Evolutionary conservation across 768 basidiomycete genomes (phyloP).

Genomic region (Candolleomyces eurysporus): DNA sequence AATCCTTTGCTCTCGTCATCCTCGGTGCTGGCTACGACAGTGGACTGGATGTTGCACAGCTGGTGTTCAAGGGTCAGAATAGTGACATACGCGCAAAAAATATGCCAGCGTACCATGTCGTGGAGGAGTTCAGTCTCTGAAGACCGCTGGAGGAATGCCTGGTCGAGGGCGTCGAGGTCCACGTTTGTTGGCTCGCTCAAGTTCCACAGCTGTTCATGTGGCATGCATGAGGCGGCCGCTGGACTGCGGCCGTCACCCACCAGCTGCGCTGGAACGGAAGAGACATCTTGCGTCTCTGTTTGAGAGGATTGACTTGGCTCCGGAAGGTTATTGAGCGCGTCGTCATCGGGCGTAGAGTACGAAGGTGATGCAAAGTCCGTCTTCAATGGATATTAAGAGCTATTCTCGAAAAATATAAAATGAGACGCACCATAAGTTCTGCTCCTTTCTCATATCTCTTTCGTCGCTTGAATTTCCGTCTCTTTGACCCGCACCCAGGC

Average conservation of each 20-base stretch:
- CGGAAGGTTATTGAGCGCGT: neutral
- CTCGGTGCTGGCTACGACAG: neutral
- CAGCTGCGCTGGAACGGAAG: neutral
- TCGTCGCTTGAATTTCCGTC: neutral
- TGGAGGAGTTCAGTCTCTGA: neutral
- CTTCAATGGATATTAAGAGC: neutral
- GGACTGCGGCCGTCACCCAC: neutral
- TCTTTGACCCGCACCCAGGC: neutral
- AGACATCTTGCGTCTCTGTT: neutral
- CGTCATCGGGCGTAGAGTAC: neutral
- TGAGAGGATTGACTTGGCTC: neutral
- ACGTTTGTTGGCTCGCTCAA: neutral
- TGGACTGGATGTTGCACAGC: constrained; percentile 8
- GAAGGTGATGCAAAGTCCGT: neutral
- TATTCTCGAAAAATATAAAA: neutral
- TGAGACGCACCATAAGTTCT: constrained; percentile 1
- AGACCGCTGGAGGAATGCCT: neutral
- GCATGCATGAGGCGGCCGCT: constrained; percentile 12
- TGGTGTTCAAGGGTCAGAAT: neutral
- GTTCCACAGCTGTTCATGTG: constrained; percentile 12
- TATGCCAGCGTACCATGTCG: constrained; percentile 2
- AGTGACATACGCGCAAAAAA: neutral
- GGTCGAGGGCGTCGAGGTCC: neutral
- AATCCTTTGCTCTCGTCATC: neutral
- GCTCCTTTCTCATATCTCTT: neutral